Percentiles rank a stretch among this genome's conserved stretches.
These are phyloP conservation scores for Arabis alpina DNA, from an alignment of 345 rosid genomes.

Conservation along the genomic window DNA sequence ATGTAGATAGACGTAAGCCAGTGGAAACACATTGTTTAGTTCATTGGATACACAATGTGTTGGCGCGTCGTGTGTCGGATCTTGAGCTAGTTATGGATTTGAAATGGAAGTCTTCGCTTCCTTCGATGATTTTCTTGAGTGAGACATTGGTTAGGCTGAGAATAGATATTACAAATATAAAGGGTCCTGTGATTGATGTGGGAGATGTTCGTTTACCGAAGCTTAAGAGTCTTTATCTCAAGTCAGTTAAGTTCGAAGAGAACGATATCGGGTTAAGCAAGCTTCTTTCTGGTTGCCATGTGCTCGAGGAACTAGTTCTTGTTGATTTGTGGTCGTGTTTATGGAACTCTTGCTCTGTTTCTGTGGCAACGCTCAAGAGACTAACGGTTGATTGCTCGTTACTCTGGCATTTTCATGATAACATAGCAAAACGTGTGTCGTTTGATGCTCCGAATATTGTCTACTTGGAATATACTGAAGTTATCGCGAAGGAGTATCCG, in stretches of 20 bases:
- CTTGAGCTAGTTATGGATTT: neutral
- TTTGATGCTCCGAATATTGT: no score
- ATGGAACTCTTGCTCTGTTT: constrained; percentile 1
- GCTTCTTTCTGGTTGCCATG: constrained; percentile 18
- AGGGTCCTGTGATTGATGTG: neutral
- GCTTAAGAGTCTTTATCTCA: neutral
- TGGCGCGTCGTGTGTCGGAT: constrained; percentile 10
- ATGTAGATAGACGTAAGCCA: neutral
- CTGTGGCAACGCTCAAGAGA: constrained; percentile 22
- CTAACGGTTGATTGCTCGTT: neutral
- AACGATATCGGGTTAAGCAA: neutral
- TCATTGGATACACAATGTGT: constrained; percentile 16
- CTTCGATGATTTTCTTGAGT: constrained; percentile 7
- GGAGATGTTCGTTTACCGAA: constrained; percentile 23
- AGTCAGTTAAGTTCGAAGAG: neutral
- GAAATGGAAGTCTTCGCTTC: constrained; percentile 3
- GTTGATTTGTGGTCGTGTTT: neutral
- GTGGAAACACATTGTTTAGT: neutral
- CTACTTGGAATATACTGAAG: no score
- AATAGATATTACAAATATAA: neutral
- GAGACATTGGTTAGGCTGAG: constrained; percentile 9
- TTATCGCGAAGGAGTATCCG: neutral
- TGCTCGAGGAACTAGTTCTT: constrained; percentile 7
- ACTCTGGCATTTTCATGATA: no score
- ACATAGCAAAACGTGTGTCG: no score